These are phyloP conservation scores for Gyrodon lividus DNA, from an alignment of 768 basidiomycete genomes.

Conservation along the genomic window DNA sequence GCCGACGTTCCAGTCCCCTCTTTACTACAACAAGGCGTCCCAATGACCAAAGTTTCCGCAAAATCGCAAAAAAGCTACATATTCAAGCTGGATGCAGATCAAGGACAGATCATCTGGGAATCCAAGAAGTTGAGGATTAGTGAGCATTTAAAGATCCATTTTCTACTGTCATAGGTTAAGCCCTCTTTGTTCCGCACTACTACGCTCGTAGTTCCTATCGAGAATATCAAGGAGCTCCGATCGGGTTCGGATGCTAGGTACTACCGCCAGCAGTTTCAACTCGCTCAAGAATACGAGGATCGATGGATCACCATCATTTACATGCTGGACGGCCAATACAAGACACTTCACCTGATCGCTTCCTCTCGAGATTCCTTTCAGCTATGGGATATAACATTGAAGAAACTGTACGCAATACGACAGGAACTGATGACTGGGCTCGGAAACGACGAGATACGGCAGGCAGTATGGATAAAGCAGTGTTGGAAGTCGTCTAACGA, in stretches of 20 bases:
- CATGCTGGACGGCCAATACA: constrained; percentile 72
- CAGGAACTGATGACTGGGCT: constrained; percentile 69
- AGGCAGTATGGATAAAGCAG: constrained; percentile 75
- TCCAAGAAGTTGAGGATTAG: constrained; percentile 68
- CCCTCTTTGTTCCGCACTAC: neutral
- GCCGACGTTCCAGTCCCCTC: constrained; percentile 54
- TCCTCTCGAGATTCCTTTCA: constrained; percentile 58
- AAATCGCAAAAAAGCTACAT: constrained; percentile 71
- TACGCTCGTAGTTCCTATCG: constrained; percentile 66
- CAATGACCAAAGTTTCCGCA: constrained; percentile 81
- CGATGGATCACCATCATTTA: constrained; percentile 89
- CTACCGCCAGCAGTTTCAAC: constrained; percentile 69
- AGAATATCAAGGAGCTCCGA: constrained; percentile 84
- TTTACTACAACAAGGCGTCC: constrained; percentile 58
- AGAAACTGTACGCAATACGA: constrained; percentile 61
- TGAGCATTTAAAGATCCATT: constrained; percentile 34
- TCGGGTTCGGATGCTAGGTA: constrained; percentile 67
- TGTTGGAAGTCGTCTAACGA: constrained; percentile 78
- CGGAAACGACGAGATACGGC: constrained; percentile 59
- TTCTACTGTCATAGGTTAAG: neutral
- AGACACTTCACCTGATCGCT: constrained; percentile 84
- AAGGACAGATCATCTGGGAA: constrained; percentile 77
- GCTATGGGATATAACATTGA: constrained; percentile 65
- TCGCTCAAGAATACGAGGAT: constrained; percentile 57
- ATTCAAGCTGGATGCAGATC: constrained; percentile 75